Conservation (phyloP, 1,284 basidiomycete species). For the Pyrrhoderma lamaoense region DNA sequence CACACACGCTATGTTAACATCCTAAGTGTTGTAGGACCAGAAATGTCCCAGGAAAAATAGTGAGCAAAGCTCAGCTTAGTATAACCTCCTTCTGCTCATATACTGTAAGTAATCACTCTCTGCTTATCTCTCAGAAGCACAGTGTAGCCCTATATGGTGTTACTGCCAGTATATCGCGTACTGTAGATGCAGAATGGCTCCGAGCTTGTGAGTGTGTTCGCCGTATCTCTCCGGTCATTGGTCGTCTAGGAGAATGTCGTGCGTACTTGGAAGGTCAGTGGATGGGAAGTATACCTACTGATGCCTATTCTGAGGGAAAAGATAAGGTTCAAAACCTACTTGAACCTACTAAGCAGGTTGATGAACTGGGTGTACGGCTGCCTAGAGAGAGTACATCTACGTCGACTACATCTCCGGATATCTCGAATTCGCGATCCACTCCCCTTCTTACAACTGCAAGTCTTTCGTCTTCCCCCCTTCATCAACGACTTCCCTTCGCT, state of each 20-base stretch:
- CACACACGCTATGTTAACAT: conserved; percentile 70
- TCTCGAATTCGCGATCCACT: background rate
- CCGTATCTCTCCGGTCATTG: conserved; percentile 55
- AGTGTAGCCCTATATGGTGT: conserved; percentile 49
- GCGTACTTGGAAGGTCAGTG: conserved; percentile 69
- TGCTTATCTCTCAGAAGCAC: conserved; percentile 56
- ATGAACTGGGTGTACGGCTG: conserved; percentile 12
- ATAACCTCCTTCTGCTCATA: background rate
- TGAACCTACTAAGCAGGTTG: conserved; percentile 3
- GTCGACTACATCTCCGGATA: background rate
- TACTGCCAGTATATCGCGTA: conserved; percentile 54
- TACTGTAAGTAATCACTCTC: conserved; percentile 51
- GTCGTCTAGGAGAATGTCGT: conserved; percentile 61
- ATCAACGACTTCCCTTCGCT: conserved; percentile 4
- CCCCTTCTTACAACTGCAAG: conserved; percentile 2
- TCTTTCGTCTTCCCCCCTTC: conserved; percentile 3
- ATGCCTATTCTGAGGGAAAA: background rate
- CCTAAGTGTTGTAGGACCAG: conserved; percentile 64
- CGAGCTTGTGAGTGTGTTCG: conserved; percentile 64
- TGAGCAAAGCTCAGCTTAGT: conserved; percentile 30
- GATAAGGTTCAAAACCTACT: background rate
- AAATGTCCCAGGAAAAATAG: conserved; percentile 74
- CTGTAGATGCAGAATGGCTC: conserved; percentile 72
- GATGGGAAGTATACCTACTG: conserved; percentile 44
- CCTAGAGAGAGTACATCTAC: background rate